Conservation (phyloP, 495 filamentous ascomycete genomes). For the Cercophora sp. region DNA sequence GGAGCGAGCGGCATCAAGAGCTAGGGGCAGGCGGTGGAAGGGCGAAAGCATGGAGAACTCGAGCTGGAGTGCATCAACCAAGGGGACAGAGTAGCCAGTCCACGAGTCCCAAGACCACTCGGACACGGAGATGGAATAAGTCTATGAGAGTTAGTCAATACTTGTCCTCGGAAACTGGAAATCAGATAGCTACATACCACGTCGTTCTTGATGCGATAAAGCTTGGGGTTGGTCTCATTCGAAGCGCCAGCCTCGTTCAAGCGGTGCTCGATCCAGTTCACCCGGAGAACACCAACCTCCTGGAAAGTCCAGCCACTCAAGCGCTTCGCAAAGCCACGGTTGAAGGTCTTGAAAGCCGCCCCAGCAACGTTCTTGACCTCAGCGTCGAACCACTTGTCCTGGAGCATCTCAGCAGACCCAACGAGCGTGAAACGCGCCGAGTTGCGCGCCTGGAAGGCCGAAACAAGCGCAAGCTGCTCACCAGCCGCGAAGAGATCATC, state of each 20-base stretch:
- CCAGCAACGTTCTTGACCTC: slow-evolving; percentile 61
- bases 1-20: slow-evolving; percentile 42
- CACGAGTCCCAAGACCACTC: slow-evolving; percentile 71
- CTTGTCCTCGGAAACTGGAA: too few relatives aligned
- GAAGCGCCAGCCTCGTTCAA: slow-evolving; percentile 53
- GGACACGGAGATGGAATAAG: slow-evolving; percentile 82
- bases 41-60: slow-evolving; percentile 99
- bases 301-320: slow-evolving; percentile 89
- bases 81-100: slow-evolving; percentile 66
- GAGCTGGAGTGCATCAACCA: slow-evolving; percentile 73
- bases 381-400: slow-evolving; percentile 85
- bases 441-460: slow-evolving; percentile 85
- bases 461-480: slow-evolving; percentile 73
- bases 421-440: slow-evolving; percentile 85
- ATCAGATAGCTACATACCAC: slow-evolving; percentile 87
- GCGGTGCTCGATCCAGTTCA: slow-evolving; percentile 78
- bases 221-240: slow-evolving; percentile 68
- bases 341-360: slow-evolving; percentile 59
- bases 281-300: slow-evolving; percentile 84
- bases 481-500: slow-evolving; percentile 80
- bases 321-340: slow-evolving; percentile 80
- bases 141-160: too few relatives aligned
- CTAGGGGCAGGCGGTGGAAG: slow-evolving; percentile 84
- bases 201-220: slow-evolving; percentile 96
- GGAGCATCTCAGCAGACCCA: slow-evolving; percentile 79